A percentile compares a stretch with the other conserved stretches of the same genome.
Evolutionary conservation across 73 alveolate genomes (phyloP).

Genomic region (Blepharisma japonicum): DNA sequence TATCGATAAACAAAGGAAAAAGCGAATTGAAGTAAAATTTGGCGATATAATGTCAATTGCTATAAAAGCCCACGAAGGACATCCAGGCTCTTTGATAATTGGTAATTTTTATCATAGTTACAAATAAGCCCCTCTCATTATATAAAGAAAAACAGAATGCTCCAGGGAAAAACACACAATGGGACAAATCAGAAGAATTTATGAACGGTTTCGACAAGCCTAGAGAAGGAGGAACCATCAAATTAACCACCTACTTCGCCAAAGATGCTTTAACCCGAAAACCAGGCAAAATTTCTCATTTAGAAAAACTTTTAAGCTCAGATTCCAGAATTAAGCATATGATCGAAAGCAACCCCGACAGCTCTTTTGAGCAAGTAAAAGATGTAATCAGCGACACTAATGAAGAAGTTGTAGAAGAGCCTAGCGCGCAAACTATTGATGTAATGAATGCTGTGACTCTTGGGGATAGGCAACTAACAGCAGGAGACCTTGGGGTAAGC

Average conservation of each 20-base stretch:
- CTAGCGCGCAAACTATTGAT: not conserved
- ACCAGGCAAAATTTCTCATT: conserved; percentile 15
- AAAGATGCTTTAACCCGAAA: not conserved
- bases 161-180: conserved; percentile 30
- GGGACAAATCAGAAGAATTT: conserved; percentile 23
- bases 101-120: not conserved
- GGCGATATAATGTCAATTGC: conserved; percentile 13
- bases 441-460: not conserved
- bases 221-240: not conserved
- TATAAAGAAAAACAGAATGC: conserved; percentile 25
- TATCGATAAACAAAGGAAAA: conserved; percentile 6
- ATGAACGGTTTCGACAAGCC: conserved; percentile 19
- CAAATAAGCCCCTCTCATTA: conserved; percentile 14
- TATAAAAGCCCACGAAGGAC: conserved; percentile 15
- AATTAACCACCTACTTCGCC: conserved; percentile 2
- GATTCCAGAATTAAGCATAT: not conserved
- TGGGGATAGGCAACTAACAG: not conserved
- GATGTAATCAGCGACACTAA: not conserved
- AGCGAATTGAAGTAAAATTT: conserved; percentile 21
- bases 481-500: conserved; percentile 11
- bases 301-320: conserved; percentile 3
- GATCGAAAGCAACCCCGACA: conserved; percentile 24
- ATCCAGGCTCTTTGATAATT: not conserved
- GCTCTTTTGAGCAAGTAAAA: conserved; percentile 20
- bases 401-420: not conserved